A percentile compares a stretch with the other conserved stretches of the same genome.
These are phyloP conservation scores for Monosporascus sp. DNA, from an alignment of 2,329 filamentous ascomycete genomes.

Conservation along the genomic window DNA sequence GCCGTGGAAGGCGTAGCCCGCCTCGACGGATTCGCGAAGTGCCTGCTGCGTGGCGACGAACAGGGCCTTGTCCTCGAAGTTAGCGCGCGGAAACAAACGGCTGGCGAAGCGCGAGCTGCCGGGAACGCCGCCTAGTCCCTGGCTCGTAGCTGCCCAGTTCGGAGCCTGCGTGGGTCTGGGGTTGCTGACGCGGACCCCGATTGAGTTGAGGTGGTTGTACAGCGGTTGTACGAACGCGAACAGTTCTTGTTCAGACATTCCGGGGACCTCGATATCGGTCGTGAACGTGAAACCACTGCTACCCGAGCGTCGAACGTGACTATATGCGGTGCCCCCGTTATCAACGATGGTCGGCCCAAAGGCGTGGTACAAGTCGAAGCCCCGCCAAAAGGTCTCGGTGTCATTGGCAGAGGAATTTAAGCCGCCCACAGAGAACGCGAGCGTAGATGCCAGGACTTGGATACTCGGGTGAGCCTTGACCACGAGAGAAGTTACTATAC, in stretches of 20 bases:
- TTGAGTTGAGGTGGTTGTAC: slow-evolving; percentile 24
- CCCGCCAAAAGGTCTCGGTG: slow-evolving; percentile 25
- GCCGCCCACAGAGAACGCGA: slow-evolving; percentile 14
- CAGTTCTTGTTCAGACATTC: slow-evolving; percentile 17
- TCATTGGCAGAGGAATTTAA: slow-evolving; percentile 5
- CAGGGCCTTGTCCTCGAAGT: slow-evolving; percentile 17
- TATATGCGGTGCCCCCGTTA: slow-evolving; percentile 31
- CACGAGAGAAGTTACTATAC: slow-evolving; percentile 26
- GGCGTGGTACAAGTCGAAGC: slow-evolving; percentile 27
- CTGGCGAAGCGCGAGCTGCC: slow-evolving; percentile 26
- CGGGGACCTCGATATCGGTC: slow-evolving; percentile 30
- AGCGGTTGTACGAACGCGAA: slow-evolving; percentile 28
- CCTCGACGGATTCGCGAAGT: slow-evolving; percentile 32
- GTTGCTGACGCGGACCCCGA: slow-evolving; percentile 25
- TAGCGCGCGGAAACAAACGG: slow-evolving; percentile 26
- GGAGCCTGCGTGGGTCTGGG: slow-evolving; percentile 19
- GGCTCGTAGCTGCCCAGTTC: slow-evolving; percentile 23
- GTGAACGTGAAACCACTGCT: slow-evolving; percentile 26
- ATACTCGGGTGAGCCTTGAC: slow-evolving; percentile 24
- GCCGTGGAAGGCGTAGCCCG: slow-evolving; percentile 30
- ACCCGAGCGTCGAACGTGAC: slow-evolving; percentile 24
- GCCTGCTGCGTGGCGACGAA: slow-evolving; percentile 23
- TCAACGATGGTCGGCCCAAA: slow-evolving; percentile 30
- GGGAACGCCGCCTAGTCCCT: slow-evolving; percentile 22
- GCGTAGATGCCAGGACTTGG: slow-evolving; percentile 14